These are phyloP conservation scores for Syncephalastrum monosporum DNA, from an alignment of 371 early-diverging fungal genomes.

Conservation along the genomic window DNA sequence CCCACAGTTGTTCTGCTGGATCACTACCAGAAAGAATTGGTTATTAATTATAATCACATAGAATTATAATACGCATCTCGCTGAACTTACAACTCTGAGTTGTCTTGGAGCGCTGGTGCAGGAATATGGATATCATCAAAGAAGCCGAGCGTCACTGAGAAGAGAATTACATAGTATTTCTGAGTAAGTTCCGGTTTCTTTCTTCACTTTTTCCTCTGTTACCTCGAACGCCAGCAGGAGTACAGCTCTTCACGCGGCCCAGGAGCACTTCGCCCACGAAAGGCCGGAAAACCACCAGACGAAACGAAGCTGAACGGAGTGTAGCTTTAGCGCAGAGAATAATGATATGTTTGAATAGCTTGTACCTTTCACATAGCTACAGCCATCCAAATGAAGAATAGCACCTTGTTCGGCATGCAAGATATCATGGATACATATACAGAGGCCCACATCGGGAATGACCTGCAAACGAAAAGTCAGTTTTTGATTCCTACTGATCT, in stretches of 20 bases:
- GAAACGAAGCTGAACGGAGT: slow-evolving; percentile 60
- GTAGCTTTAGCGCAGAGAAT: background rate
- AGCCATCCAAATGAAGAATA: slow-evolving; percentile 83
- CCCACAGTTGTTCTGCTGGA: slow-evolving; percentile 80
- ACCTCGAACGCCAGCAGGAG: slow-evolving; percentile 72
- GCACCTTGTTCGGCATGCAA: slow-evolving; percentile 76
- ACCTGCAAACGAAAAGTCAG: slow-evolving; percentile 39
- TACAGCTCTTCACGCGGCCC: slow-evolving; percentile 76
- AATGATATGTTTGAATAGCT: too few relatives aligned
- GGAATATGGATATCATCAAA: slow-evolving; percentile 93
- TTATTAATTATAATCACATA: too few relatives aligned
- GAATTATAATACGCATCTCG: too few relatives aligned
- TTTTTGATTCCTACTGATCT: too few relatives aligned
- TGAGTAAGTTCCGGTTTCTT: background rate
- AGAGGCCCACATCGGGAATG: slow-evolving; percentile 89
- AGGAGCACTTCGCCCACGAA: slow-evolving; percentile 84
- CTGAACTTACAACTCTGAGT: slow-evolving; percentile 59
- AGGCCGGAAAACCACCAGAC: slow-evolving; percentile 89
- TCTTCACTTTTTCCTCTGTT: background rate
- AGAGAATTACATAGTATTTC: background rate
- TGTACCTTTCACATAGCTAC: slow-evolving; percentile 71
- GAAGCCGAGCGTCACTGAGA: slow-evolving; percentile 79
- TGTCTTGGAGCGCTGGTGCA: slow-evolving; percentile 56
- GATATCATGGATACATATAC: slow-evolving; percentile 83
- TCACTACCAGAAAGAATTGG: slow-evolving; percentile 37